Evolutionary conservation across 306 rosid species (phyloP), one percentile per base, ranked within the genome.

Genomic region (Prosopis cineraria): DNA sequence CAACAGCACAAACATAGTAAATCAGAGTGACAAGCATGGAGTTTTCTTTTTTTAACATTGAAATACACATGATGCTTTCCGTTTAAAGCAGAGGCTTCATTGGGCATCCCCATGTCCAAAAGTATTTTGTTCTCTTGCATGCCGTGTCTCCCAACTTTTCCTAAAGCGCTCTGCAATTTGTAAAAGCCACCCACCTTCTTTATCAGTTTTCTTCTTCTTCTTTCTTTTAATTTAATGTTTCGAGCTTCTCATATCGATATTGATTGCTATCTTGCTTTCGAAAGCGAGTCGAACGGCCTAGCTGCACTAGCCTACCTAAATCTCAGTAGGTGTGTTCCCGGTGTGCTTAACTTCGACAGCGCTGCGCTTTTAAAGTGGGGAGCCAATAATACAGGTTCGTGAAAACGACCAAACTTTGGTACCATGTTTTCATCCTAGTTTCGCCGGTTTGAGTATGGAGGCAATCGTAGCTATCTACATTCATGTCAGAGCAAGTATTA

Each of bases 391-490:
- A 8, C 14, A 19, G 67, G 5, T 64, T 17, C 22, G 17, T 33
- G 69, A 13, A 60, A 30, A 30, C 14, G 44, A 20, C 43, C 0
- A 33, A 63, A 34, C 19, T 63, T 33, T 33, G 69, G n/a, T 31
- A 8, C 39, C 8, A 62, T 33, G 65, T 4, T n/a, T 4, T 7
- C 31, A 30, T 13, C 66, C 17, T 29, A 14, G 36, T 58, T 30
- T 30, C 0, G 7, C 7, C 0, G 0, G 0, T 8, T 19, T 0
- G 25, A 19, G n/a, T 27, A 1, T 1, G 6, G 13, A 10, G 27
- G 20, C 10, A 25, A 29, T 29, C 19, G 66, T 59, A 9, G 66
- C 68, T 33, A 0, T 62, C 12, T 33, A 31, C 6, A 8, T 62
- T 62, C 0, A 6, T 6, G 68, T 33, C 68, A 33, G 59, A 33